Percentiles rank a stretch among this genome's conserved stretches.
phyloP scores from a whole-genome alignment of 495 filamentous ascomycete species.

The Margaritispora aquatica region DNA sequence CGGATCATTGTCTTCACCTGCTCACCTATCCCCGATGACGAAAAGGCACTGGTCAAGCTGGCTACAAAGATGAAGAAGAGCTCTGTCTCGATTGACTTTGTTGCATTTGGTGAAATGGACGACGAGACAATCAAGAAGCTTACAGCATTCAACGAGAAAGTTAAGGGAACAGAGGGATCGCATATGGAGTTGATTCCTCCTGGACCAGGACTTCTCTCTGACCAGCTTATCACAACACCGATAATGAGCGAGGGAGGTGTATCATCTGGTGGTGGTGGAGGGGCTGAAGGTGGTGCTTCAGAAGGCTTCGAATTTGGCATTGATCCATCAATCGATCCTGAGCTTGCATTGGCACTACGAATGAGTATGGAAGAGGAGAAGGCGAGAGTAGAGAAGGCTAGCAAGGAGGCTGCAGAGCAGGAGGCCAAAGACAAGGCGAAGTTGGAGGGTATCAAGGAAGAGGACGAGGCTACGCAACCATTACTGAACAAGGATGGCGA shows the following conservation, averaged over 20 bases:
- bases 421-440: slow-evolving; percentile 52
- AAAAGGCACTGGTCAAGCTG: slow-evolving; percentile 81
- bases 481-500: slow-evolving; percentile 48
- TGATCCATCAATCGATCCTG: slow-evolving; percentile 79
- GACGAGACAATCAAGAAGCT: slow-evolving; percentile 89
- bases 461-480: slow-evolving; percentile 55
- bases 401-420: slow-evolving; percentile 62
- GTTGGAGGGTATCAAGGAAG: slow-evolving; percentile 78
- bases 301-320: slow-evolving; percentile 64
- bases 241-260: slow-evolving; percentile 78
- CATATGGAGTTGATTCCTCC: slow-evolving; percentile 88
- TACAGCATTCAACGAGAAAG: slow-evolving; percentile 83
- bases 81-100: slow-evolving; percentile 84
- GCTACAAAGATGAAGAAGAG: slow-evolving; percentile 99
- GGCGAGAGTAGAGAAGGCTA: slow-evolving; percentile 79
- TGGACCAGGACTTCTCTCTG: slow-evolving; percentile 82
- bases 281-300: slow-evolving; percentile 50
- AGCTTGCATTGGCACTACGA: slow-evolving; percentile 88
- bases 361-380: slow-evolving; percentile 99
- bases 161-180: slow-evolving; percentile 84
- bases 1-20: slow-evolving; percentile 95
- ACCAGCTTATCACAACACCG: slow-evolving; percentile 84
- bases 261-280: slow-evolving; percentile 38
- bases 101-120: slow-evolving; percentile 88
- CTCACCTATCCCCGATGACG: slow-evolving; percentile 81